Evolutionary conservation across 2,329 filamentous ascomycete species (phyloP), one percentile per base, ranked within the genome.

Genomic region (Diaporthe nobilis): DNA sequence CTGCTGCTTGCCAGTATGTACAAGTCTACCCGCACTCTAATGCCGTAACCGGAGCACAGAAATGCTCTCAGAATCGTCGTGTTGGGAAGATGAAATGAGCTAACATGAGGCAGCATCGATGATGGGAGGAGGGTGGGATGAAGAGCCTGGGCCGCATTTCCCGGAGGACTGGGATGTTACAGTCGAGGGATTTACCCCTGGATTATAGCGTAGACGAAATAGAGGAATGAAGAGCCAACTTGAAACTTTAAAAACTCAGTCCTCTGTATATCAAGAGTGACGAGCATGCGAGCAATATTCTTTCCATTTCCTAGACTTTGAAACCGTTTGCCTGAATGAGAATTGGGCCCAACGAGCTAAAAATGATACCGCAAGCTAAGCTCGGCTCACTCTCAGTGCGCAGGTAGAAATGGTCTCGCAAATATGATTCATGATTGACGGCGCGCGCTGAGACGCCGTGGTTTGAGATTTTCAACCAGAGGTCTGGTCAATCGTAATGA

Each of bases 91-190:
- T 28, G 13, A 28, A 7, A 2, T n/a, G 20, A 20, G 47, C 65
- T 68, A 53, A 68, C 31, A 39, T 20, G n/a, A 39, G 31, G 47
- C 65, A 68, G 65, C 65, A 53, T 68, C 65, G 37, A 90, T 91
- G 88, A 87, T 91, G 86, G 87, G 88, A 15, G 88, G 88, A 1
- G 90, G 88, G 0, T 91, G 90, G 89, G 88, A 90, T 78, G 87
- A 85, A 2, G 80, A 79, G 63, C 84, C 85, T n/a, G 87, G 84
- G 10, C 76, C 81, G 47, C 84, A 88, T 68, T 90, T 88, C 77
- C 88, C 89, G 0, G 79, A 81, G 25, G 84, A 79, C 0, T 91
- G 89, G 89, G 80, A 85, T 55, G 86, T 86, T 2, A 83, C 78
- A 51, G 85, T 84, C 39, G 89, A 90, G 73, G 88, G 87, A 1